phyloP scores from a whole-genome alignment of 495 filamentous ascomycete species.

The Tetracladium marchalianum region DNA sequence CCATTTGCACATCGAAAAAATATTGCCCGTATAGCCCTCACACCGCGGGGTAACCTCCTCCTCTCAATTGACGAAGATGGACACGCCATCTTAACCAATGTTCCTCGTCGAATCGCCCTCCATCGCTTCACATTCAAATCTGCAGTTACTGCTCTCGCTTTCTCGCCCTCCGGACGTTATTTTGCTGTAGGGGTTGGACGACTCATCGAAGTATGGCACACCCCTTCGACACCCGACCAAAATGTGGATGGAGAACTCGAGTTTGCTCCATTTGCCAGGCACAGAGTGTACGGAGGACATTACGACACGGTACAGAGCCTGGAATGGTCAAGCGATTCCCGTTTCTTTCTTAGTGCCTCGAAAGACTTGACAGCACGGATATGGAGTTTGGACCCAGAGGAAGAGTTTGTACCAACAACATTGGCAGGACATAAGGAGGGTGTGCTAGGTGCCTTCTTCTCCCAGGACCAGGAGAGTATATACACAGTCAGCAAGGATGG shows the following conservation, averaged over 20 bases:
- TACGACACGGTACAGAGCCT: conserved; percentile 78
- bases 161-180: conserved; percentile 82
- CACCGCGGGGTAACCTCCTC: conserved; percentile 80
- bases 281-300: conserved; percentile 78
- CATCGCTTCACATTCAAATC: conserved; percentile 91
- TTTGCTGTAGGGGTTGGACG: conserved; percentile 82
- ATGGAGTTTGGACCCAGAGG: conserved; percentile 84
- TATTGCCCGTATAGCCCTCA: conserved; percentile 77
- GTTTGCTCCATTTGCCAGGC: conserved; percentile 87
- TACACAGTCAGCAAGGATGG: conserved; percentile 50
- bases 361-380: conserved; percentile 88
- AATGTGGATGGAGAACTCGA: conserved; percentile 74
- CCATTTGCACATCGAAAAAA: conserved; percentile 92
- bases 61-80: conserved; percentile 93
- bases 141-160: conserved; percentile 73
- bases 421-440: conserved; percentile 82
- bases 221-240: conserved; percentile 74
- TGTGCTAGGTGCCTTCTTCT: conserved; percentile 85
- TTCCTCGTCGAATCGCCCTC: conserved; percentile 71
- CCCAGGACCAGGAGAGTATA: conserved; percentile 71
- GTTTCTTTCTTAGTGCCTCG: conserved; percentile 84
- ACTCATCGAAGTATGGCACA: conserved; percentile 89
- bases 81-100: conserved; percentile 81
- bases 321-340: conserved; percentile 89
- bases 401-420: conserved; percentile 80